Evolutionary conservation across 257 asterid genomes (phyloP), one percentile per base, ranked within the genome.

Genomic region (Penstemon barbatus): DNA sequence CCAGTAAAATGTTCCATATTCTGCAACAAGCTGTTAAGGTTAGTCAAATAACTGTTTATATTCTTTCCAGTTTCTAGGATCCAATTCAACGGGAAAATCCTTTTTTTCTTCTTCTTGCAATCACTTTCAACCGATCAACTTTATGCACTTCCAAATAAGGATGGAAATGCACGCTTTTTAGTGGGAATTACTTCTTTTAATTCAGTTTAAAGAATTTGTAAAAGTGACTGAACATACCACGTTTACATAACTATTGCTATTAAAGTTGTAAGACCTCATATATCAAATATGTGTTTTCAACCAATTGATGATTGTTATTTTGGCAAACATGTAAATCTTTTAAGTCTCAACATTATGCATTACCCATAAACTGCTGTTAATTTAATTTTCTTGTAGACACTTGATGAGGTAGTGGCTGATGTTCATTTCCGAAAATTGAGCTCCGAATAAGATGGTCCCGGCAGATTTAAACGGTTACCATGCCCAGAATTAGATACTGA

Each of bases 1-100:
- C 56, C 3, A 63, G 48, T 44, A 44, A 44, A 63, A 45, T 63
- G 68, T 45, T 63, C 37, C 44, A 45, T 25, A 37, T 46, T 63
- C 56, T 63, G 39, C 68, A 63, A 45, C 43, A 63, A 63, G 68
- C 68, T 45, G 56, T 45, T 63, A 41, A 63, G 66, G 54, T 61
- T 46, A 44, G 66, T 18, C 53, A 3, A 37, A 15, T 13, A 46
- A 42, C 11, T 59, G 12, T 2, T 4, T 6, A 60, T 61, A 51
- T 39, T 61, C 51, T 38, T 40, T 12, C 8, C 7, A 3, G 25
- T 3, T 10, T 60, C 50, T 12, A 10, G n/a, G 18, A 4, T 4
- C 11, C 54, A 59, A 59, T 37, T 59, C 33, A 15, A 7, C 43
- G n/a, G 6, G 13, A 44, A 11, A 0, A 2, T 58, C 5, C 37